Evolutionary conservation across 2,329 filamentous ascomycete species (phyloP), one percentile per base, ranked within the genome.

Genomic region (Diaporthe citrichinensis): DNA sequence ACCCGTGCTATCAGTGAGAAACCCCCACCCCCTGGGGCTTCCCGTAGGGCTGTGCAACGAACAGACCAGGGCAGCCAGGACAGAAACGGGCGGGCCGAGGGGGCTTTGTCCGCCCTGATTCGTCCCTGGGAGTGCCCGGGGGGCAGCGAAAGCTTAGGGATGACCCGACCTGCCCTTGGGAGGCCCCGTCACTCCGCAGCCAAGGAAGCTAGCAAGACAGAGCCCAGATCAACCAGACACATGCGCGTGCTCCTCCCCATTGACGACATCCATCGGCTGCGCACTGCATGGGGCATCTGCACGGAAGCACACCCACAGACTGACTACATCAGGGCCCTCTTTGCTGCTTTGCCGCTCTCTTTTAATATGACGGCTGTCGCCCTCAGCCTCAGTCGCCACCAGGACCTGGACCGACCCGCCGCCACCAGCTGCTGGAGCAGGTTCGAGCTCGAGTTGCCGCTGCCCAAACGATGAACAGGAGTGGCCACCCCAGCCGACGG

Each of bases 301-400:
- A 69, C 65, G 20, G 28, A 39, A 39, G 36, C 12, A 39, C 36
- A 39, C 3, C 34, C 46, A 53, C 17, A 39, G 15, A 3, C 1
- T 3, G 6, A 39, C 34, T 69, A 69, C 65, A 72, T 72, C 69
- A 72, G 69, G 69, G 31, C 69, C 55, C 55, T 49, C 44, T 39
- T 72, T 59, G 55, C 71, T 65, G 39, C 71, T 62, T 62, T 41
- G 49, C 20, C 25, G 17, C 51, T 34, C 71, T 62, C 59, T 55
- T 65, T 73, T 74, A 77, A 73, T 75, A 77, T 77, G 76, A 74
- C 76, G 76, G 76, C 76, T 73, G 76, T 39, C 62, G 61, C 73
- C 73, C 62, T 71, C 73, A 72, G 73, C 68, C 73, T 73, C 49
- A 72, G 68, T 71, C 44, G 68, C 68, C 61, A 73, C 44, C 71